Evolutionary conservation across 2,329 filamentous ascomycete genomes (phyloP).

Genomic region (Leptosphaerulina australis): DNA sequence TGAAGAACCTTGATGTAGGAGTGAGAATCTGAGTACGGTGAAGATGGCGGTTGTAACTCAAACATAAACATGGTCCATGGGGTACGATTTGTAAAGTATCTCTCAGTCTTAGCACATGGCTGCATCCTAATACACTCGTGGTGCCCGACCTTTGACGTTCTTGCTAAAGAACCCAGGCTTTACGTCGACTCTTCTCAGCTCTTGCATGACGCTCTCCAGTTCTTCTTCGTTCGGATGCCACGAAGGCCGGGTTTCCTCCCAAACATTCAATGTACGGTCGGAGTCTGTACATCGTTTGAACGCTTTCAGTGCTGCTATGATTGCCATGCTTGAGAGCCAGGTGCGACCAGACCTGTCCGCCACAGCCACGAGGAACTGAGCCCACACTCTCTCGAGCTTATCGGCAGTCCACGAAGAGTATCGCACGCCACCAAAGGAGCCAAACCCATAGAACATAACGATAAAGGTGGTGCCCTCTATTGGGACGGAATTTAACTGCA

Average conservation of each 20-base stretch:
- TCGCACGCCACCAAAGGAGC: slow-evolving; percentile 68
- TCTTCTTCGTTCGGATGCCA: slow-evolving; percentile 50
- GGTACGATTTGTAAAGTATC: too few relatives aligned
- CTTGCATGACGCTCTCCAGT: slow-evolving; percentile 35
- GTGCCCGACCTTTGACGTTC: not conserved
- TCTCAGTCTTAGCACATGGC: too few relatives aligned
- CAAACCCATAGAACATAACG: slow-evolving; percentile 82
- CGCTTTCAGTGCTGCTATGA: slow-evolving; percentile 54
- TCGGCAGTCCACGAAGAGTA: slow-evolving; percentile 73
- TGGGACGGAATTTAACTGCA: slow-evolving; percentile 69
- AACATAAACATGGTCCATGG: too few relatives aligned
- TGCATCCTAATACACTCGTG: not conserved
- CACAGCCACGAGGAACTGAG: slow-evolving; percentile 34
- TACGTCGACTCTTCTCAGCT: slow-evolving; percentile 35
- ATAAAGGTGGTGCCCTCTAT: slow-evolving; percentile 80
- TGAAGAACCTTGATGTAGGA: too few relatives aligned
- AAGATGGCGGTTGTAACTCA: too few relatives aligned
- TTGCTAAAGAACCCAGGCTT: slow-evolving; percentile 23
- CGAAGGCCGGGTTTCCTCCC: slow-evolving; percentile 50
- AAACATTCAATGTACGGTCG: slow-evolving; percentile 62
- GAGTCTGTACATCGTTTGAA: slow-evolving; percentile 65
- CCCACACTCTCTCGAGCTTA: slow-evolving; percentile 61
- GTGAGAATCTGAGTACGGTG: too few relatives aligned
- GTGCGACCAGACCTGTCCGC: slow-evolving; percentile 30
- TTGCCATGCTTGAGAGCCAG: slow-evolving; percentile 35